phyloP scores from a whole-genome alignment of 352 stramenopile genomes.

The Globisporangium parvum region DNA sequence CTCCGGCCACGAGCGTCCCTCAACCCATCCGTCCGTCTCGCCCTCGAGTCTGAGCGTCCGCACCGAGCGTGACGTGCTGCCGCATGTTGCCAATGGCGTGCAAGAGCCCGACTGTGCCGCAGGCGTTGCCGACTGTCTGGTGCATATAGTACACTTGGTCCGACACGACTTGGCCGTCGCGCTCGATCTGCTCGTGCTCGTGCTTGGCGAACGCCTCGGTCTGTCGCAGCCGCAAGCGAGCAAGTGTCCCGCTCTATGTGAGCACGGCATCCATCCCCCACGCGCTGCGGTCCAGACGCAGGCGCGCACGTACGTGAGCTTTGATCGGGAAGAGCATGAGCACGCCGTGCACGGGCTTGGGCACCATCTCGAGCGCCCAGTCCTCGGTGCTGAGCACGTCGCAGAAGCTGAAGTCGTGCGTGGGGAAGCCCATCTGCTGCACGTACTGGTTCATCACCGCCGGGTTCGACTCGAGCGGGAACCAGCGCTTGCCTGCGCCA shows the following conservation, averaged over 20 bases:
- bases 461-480: conserved; percentile 94
- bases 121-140: conserved; percentile 97
- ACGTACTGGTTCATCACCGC: conserved; percentile 95
- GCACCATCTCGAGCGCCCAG: conserved; percentile 96
- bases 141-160: conserved; percentile 88
- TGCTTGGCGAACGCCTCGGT: conserved; percentile 74
- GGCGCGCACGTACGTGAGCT: conserved; percentile 39
- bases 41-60: not conserved
- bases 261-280: not conserved
- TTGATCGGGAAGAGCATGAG: conserved; percentile 96
- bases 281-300: not conserved
- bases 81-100: conserved; percentile 92
- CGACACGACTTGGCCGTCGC: conserved; percentile 68
- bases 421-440: conserved; percentile 91
- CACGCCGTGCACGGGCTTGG: conserved; percentile 88
- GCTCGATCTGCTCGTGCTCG: conserved; percentile 61
- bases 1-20: not conserved
- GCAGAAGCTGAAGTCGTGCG: conserved; percentile 77
- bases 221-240: conserved; percentile 13
- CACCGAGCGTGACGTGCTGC: conserved; percentile 61
- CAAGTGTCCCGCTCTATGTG: not conserved
- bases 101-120: conserved; percentile 93
- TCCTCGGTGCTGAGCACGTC: conserved; percentile 96
- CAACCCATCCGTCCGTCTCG: not conserved
- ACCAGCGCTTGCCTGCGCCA: conserved; percentile 68